Evolutionary conservation across 768 basidiomycete species (phyloP), one percentile per base, ranked within the genome.

Genomic region (Gelatoporia subvermispora): DNA sequence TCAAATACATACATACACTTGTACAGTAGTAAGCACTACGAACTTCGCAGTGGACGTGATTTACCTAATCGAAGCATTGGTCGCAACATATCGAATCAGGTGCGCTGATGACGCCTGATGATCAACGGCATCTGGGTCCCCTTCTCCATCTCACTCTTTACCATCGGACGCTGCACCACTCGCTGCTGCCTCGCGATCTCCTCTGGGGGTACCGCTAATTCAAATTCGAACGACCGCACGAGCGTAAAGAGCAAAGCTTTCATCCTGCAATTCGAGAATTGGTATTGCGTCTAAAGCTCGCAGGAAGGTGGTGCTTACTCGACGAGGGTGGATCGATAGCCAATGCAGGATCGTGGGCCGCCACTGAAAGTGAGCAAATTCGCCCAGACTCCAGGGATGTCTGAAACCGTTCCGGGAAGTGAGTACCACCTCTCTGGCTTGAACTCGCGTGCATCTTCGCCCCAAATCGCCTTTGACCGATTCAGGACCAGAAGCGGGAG

Each of bases 301-400:
- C 23, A 22, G n/a, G 18, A 17, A 42, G 22, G 7, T 5, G 35
- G 35, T 4, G 38, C 45, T 47, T 11, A 47, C 45, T 47, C 45
- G 13, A 76, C 66, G n/a, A 83, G 60, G 10, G 83, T 70, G 58
- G 84, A 85, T 3, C 77, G 73, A 59, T 77, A 84, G 0, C 83
- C 82, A 24, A 85, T 84, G 47, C 84, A 86, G 0, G 79, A 72
- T n/a, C 74, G 71, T 15, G 81, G 78, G 4, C 84, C 84, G 23
- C 79, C 81, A 2, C 81, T 52, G 71, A 87, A 87, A 0, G 79
- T 74, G 31, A 84, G 58, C 53, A 78, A 54, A 54, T 82, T 75
- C 10, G 75, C 73, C 74, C 76, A 82, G 1, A 84, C 70, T 8
- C 82, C 79, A 9, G 84, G 84, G 31, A 85, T 67, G 1, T 59